Conservation (phyloP, 192 early-diverging fungal species). For the Helicostylum pulchrum region DNA sequence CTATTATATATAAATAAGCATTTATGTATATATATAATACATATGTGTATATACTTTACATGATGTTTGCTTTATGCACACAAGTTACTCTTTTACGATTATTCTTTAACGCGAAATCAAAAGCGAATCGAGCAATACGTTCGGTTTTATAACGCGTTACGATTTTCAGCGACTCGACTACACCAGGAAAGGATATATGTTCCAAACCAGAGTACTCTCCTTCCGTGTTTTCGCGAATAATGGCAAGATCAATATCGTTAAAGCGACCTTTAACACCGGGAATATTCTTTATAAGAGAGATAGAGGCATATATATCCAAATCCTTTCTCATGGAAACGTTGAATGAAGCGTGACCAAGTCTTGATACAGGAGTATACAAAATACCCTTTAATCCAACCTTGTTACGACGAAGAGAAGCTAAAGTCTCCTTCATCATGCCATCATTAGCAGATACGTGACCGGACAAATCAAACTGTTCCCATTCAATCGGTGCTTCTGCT, state of each 20-base stretch:
- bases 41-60: slow-evolving; percentile 45
- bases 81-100: slow-evolving; percentile 95
- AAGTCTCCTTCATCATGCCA: slow-evolving; percentile 78
- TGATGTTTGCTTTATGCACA: slow-evolving; percentile 99
- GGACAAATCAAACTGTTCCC: slow-evolving; percentile 95
- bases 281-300: slow-evolving; percentile 87
- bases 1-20: slow-evolving; percentile 28
- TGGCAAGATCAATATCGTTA: slow-evolving; percentile 92
- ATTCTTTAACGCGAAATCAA: slow-evolving; percentile 98
- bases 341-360: slow-evolving; percentile 84
- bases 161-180: slow-evolving; percentile 98
- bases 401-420: slow-evolving; percentile 89
- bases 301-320: slow-evolving; percentile 96
- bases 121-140: slow-evolving; percentile 97
- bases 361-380: slow-evolving; percentile 82
- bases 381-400: slow-evolving; percentile 97
- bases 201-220: slow-evolving; percentile 99
- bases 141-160: slow-evolving; percentile 95
- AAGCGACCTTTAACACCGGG: slow-evolving; percentile 85
- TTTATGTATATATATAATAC: too few species aligned
- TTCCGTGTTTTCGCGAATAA: slow-evolving; percentile 99
- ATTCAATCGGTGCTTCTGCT: slow-evolving; percentile 92
- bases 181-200: slow-evolving; percentile 95
- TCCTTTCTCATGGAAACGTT: slow-evolving; percentile 96
- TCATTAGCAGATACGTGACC: slow-evolving; percentile 83